Percentiles rank a stretch among this genome's conserved stretches.
phyloP scores from a whole-genome alignment of 2,329 filamentous ascomycete genomes.

The Colletotrichum zoysiae region DNA sequence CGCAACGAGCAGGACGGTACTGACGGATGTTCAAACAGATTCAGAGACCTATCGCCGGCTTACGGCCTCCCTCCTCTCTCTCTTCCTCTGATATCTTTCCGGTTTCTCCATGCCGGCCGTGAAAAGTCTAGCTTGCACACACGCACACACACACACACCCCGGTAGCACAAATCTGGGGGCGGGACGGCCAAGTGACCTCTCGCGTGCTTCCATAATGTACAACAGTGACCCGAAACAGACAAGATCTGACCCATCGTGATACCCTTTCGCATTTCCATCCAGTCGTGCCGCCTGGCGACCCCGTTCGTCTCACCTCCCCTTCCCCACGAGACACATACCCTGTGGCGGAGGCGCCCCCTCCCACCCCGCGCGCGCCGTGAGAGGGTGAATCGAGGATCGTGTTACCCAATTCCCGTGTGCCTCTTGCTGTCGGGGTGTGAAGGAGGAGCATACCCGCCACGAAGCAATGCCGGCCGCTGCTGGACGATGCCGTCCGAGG shows the following conservation, averaged over 20 bases:
- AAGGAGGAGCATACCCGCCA: conserved; percentile 10
- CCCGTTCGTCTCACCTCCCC: conserved; percentile 19
- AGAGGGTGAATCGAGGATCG: conserved; percentile 11
- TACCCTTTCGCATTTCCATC: conserved; percentile 10
- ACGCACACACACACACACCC: too few species aligned
- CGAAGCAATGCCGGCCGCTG: conserved; percentile 19
- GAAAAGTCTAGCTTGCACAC: not conserved
- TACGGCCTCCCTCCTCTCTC: conserved; percentile 10
- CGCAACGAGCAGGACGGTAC: not conserved
- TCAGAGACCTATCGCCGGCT: conserved; percentile 19
- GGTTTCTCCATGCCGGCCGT: conserved; percentile 1
- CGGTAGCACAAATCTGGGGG: conserved; percentile 19
- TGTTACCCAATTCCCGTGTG: conserved; percentile 10
- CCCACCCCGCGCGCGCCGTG: conserved; percentile 1
- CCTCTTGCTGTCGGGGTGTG: not conserved
- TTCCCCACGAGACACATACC: conserved; percentile 16
- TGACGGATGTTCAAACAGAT: not conserved
- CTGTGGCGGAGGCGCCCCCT: not conserved
- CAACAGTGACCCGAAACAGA: conserved; percentile 23
- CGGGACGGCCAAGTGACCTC: conserved; percentile 31
- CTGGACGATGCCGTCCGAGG: conserved; percentile 23
- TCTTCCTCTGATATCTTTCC: conserved; percentile 13
- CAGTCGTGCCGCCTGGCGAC: not conserved
- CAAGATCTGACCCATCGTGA: conserved; percentile 30
- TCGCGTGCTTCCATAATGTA: conserved; percentile 13